Evolutionary conservation across 2,329 filamentous ascomycete genomes (phyloP).

Genomic region (Calonectria pauciramosa): DNA sequence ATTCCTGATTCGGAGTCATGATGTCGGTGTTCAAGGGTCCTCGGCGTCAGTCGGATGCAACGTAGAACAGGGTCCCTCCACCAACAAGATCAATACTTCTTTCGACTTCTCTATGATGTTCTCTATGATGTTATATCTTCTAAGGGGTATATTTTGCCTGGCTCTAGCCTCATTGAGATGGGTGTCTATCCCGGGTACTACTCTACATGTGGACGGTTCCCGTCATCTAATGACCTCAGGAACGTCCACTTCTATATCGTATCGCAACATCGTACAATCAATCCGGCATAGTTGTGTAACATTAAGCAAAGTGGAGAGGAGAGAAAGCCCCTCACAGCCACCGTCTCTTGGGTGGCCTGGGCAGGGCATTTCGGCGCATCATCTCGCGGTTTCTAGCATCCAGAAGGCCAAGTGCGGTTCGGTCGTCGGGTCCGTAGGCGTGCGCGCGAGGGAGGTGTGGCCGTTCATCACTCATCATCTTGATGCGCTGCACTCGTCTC

Average conservation of each 20-base stretch:
- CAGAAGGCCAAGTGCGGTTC: conserved; percentile 62
- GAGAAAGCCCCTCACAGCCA: conserved; percentile 37
- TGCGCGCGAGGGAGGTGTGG: conserved; percentile 54
- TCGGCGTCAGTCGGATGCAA: neutral
- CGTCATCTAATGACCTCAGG: conserved; percentile 4
- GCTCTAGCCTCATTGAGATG: conserved; percentile 45
- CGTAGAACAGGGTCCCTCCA: neutral
- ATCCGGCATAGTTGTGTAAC: conserved; percentile 7
- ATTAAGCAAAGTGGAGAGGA: neutral
- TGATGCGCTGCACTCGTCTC: conserved; percentile 87
- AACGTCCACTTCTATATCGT: conserved; percentile 28
- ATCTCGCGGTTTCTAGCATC: conserved; percentile 69
- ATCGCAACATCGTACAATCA: conserved; percentile 25
- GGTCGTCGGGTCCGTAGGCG: conserved; percentile 53
- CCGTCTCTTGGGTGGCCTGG: conserved; percentile 59
- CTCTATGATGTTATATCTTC: conserved; percentile 25
- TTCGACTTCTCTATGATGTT: conserved; percentile 13
- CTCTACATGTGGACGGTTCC: conserved; percentile 34
- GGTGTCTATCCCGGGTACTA: conserved; percentile 40
- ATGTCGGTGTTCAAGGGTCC: neutral
- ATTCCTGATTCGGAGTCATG: conserved; percentile 5
- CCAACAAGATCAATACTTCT: neutral
- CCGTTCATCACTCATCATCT: conserved; percentile 75
- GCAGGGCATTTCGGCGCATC: conserved; percentile 65
- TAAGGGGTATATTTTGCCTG: conserved; percentile 35